Evolutionary conservation across 2,329 filamentous ascomycete species (phyloP), one percentile per base, ranked within the genome.

Genomic region (Penicillium sclerotigenum): DNA sequence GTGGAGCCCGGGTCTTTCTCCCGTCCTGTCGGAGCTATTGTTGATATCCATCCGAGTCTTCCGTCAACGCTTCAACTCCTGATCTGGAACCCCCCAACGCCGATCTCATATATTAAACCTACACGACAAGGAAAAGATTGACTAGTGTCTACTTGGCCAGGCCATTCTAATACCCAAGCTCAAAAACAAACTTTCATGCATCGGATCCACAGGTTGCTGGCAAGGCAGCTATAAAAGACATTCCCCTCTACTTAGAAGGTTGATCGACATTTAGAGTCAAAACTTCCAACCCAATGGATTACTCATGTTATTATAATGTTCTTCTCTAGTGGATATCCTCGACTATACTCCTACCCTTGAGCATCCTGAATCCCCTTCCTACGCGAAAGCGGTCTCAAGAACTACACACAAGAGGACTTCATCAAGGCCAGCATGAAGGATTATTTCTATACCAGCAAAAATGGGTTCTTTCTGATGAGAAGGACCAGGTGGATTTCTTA

Each of bases 361-460:
- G 71, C 77, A 81, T 52, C 79, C 84, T 29, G 86, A 89, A 72
- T 75, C 82, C 58, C 78, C 77, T 53, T 88, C 88, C 74, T 89
- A 89, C 73, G 73, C 76, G 36, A 68, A 86, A 47, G n/a, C n/a
- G 85, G 81, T 36, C 75, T 88, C 5, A 69, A 75, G 56, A 85
- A 83, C 64, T 88, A 82, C 75, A 79, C 77, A 29, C 69, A 79
- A 57, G 60, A 67, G 1, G 77, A 84, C 61, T 87, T 87, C 66
- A 63, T 73, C 28, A 72, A 69, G 31, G 82, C 81, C 43, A 83
- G 82, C 14, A 80, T 78, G 65, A 70, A 79, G 48, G 64, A 74
- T 0, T 71, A 73, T 4, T 83, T 85, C 68, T 87, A 86, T 74
- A 72, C 75, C 49, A 83, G 86, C 73, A 65, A 88, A 51, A 72